Conservation (phyloP, 2,329 filamentous ascomycete genomes). For the Boeremia lycopersici region DNA sequence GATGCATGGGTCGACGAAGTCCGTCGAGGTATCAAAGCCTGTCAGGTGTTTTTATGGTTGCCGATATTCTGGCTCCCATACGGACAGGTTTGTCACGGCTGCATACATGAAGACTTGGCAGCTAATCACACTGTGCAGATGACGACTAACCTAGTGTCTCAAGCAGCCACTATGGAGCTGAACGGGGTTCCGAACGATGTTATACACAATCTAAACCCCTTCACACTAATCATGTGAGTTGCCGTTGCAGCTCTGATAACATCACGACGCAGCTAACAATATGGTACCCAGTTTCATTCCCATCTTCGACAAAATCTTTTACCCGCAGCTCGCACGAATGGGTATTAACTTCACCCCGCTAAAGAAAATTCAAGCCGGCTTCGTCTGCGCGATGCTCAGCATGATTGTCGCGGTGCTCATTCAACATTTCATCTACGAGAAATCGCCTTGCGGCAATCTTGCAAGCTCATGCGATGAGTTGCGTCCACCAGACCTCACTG, state of each 20-base stretch:
- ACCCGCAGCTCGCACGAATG: conserved; percentile 67
- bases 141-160: conserved; percentile 62
- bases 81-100: conserved; percentile 46
- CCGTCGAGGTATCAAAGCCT: conserved; percentile 28
- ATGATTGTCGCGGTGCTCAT: conserved; percentile 63
- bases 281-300: conserved; percentile 60
- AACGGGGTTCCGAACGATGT: conserved; percentile 76
- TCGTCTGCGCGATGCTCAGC: conserved; percentile 68
- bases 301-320: conserved; percentile 64
- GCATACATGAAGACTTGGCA: not conserved
- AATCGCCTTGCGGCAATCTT: conserved; percentile 50
- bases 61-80: conserved; percentile 60
- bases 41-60: conserved; percentile 57
- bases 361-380: conserved; percentile 74
- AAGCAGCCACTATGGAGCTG: conserved; percentile 58
- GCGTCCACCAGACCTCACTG: conserved; percentile 52
- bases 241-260: not conserved
- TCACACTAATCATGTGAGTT: conserved; percentile 69
- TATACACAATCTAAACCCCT: conserved; percentile 75
- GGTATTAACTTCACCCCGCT: conserved; percentile 73
- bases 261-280: not conserved
- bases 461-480: conserved; percentile 41
- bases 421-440: conserved; percentile 62
- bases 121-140: conserved; percentile 51
- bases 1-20: conserved; percentile 74